Percentiles rank a stretch among this genome's conserved stretches.
These are phyloP conservation scores for Ascoidea asiatica DNA, from an alignment of 805 yeast species.

Conservation along the genomic window DNA sequence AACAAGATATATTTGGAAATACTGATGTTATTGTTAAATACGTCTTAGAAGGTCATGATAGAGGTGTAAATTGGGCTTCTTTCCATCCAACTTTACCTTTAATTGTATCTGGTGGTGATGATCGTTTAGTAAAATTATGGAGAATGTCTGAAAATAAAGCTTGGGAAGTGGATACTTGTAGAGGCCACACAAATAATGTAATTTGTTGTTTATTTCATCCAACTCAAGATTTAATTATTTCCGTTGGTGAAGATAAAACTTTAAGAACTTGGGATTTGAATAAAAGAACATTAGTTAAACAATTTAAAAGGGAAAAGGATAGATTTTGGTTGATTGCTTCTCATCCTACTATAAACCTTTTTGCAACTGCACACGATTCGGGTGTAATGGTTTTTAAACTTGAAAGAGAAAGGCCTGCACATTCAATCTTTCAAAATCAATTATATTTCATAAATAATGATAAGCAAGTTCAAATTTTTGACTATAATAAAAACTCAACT, in stretches of 20 bases:
- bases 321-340: constrained; percentile 87
- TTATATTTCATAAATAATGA: constrained; percentile 69
- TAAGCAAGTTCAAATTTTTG: constrained; percentile 74
- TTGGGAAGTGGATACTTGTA: constrained; percentile 97
- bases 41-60: constrained; percentile 94
- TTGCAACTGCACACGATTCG: constrained; percentile 93
- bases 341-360: constrained; percentile 83
- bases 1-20: constrained; percentile 89
- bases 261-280: constrained; percentile 95
- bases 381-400: constrained; percentile 97
- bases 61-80: constrained; percentile 97
- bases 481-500: constrained; percentile 46
- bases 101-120: constrained; percentile 93
- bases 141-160: constrained; percentile 96
- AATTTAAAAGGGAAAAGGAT: constrained; percentile 85
- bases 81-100: constrained; percentile 95
- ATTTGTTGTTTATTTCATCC: constrained; percentile 88
- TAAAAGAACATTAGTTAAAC: constrained; percentile 85
- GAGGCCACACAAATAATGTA: constrained; percentile 94
- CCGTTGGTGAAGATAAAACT: constrained; percentile 94
- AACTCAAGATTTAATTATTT: constrained; percentile 76
- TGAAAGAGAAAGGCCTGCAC: constrained; percentile 96
- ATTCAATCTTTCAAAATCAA: constrained; percentile 55
- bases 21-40: constrained; percentile 91
- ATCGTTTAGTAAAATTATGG: constrained; percentile 91